Evolutionary conservation across 768 basidiomycete genomes (phyloP).

Genomic region (Amanita inopinata): DNA sequence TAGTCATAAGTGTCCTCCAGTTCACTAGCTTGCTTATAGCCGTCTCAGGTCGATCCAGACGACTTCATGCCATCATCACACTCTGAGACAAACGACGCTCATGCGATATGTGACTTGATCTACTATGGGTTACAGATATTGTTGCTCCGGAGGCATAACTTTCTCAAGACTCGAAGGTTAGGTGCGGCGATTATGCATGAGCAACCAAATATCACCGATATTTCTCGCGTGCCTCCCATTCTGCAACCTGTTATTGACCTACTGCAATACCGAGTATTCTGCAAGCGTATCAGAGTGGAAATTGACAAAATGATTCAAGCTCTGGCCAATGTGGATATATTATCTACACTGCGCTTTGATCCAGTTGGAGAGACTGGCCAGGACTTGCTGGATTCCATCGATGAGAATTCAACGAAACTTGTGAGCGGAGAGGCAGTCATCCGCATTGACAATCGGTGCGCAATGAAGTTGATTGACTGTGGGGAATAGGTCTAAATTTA

Average conservation of each 20-base stretch:
- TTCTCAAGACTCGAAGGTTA: constrained; percentile 33
- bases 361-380: constrained; percentile 60
- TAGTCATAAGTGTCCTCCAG: constrained; percentile 10
- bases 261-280: constrained; percentile 73
- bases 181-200: constrained; percentile 18
- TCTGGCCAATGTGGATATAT: constrained; percentile 44
- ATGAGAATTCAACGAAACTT: constrained; percentile 27
- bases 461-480: background rate
- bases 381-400: constrained; percentile 42
- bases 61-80: constrained; percentile 12
- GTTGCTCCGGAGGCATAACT: constrained; percentile 49
- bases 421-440: constrained; percentile 68
- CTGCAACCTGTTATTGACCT: constrained; percentile 72
- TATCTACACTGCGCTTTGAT: constrained; percentile 46
- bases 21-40: background rate
- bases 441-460: constrained; percentile 59
- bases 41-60: constrained; percentile 25
- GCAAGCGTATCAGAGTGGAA: constrained; percentile 49
- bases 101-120: constrained; percentile 55
- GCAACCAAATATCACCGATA: constrained; percentile 11
- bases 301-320: constrained; percentile 40
- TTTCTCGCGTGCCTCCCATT: constrained; percentile 31
- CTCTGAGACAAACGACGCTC: constrained; percentile 10
- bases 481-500: background rate
- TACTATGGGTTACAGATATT: constrained; percentile 55